A percentile compares a stretch with the other conserved stretches of the same genome.
Evolutionary conservation across 2,329 filamentous ascomycete genomes (phyloP).

Genomic region (Pezicula neosporulosa): DNA sequence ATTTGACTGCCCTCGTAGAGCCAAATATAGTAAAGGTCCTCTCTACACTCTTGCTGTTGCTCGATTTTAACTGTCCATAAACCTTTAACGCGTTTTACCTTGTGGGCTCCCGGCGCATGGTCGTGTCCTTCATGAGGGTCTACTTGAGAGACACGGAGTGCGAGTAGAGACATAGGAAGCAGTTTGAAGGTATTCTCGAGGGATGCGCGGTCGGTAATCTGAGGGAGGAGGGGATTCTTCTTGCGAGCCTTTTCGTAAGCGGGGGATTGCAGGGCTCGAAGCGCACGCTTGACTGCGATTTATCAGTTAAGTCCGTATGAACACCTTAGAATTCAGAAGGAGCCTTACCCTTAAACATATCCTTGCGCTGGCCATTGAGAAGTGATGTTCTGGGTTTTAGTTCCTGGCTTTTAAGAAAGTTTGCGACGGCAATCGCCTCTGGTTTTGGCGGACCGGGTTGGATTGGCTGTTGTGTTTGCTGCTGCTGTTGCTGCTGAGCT

Average conservation of each 20-base stretch:
- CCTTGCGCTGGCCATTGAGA: constrained; percentile 92
- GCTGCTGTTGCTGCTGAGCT: constrained; percentile 36
- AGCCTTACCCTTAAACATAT: constrained; percentile 85
- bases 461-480: constrained; percentile 62
- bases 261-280: constrained; percentile 83
- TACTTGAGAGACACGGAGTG: constrained; percentile 81
- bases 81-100: constrained; percentile 87
- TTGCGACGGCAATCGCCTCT: constrained; percentile 81
- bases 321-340: not conserved
- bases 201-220: constrained; percentile 81
- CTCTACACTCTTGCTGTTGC: constrained; percentile 85
- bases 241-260: constrained; percentile 86
- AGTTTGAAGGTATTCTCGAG: constrained; percentile 95
- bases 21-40: constrained; percentile 95
- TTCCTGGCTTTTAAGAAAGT: constrained; percentile 79
- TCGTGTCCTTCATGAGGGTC: constrained; percentile 76
- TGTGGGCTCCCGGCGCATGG: constrained; percentile 59
- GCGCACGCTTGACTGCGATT: constrained; percentile 81
- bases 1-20: constrained; percentile 91
- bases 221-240: constrained; percentile 86
- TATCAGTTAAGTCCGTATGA: constrained; percentile 9
- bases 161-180: constrained; percentile 89
- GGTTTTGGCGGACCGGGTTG: constrained; percentile 81
- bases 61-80: constrained; percentile 95
- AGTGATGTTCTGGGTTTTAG: constrained; percentile 90